Evolutionary conservation across 768 basidiomycete genomes (phyloP).

Genomic region (Termitomyces sp.): DNA sequence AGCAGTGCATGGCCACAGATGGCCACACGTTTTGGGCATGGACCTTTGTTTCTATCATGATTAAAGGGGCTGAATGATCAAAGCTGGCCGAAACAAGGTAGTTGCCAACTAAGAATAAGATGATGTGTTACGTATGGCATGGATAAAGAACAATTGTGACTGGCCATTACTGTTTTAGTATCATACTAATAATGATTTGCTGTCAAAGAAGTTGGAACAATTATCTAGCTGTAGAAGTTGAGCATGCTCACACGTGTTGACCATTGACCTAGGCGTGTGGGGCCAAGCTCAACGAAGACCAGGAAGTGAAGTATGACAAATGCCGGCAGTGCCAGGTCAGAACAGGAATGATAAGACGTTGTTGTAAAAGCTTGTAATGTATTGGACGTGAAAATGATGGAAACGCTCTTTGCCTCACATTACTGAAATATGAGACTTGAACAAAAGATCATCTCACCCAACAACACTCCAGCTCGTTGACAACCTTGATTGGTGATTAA

Average conservation of each 20-base stretch:
- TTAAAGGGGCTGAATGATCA: conserved; percentile 11
- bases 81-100: conserved; percentile 15
- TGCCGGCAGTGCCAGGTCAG: no score
- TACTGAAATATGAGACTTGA: background rate
- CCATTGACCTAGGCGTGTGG: no score
- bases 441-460: background rate
- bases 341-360: no score
- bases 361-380: no score
- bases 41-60: conserved; percentile 20
- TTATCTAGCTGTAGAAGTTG: background rate
- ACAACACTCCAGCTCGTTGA: background rate
- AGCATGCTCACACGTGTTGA: no score
- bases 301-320: background rate
- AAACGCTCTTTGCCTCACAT: no score
- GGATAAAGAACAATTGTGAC: background rate
- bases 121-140: background rate
- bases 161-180: background rate
- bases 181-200: background rate
- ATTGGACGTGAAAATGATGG: background rate
- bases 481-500: no score
- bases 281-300: background rate
- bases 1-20: no score
- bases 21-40: conserved; percentile 18
- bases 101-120: background rate
- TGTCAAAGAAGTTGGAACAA: background rate